Evolutionary conservation across 176 grass and related monocot genomes (phyloP).

Genomic region (Thalia dealbata): DNA sequence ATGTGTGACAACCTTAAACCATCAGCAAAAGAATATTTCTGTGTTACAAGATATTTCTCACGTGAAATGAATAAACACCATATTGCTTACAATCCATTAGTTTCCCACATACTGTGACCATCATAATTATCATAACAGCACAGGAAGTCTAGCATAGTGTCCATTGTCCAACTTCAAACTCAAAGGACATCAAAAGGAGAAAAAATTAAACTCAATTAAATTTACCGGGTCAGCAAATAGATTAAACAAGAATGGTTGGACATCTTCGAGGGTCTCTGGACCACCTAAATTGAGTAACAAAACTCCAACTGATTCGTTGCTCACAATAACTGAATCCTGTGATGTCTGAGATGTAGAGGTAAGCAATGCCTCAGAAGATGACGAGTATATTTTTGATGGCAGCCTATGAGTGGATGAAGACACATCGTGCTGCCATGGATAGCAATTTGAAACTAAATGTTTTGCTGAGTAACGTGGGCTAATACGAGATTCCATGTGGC

Average conservation of each 20-base stretch:
- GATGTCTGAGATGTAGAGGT: conserved; percentile 38
- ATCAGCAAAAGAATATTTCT: not conserved
- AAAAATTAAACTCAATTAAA: not conserved
- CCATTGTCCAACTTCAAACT: not conserved
- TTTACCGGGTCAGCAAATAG: conserved; percentile 95
- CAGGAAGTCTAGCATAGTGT: not conserved
- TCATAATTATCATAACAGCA: not conserved
- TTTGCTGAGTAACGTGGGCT: conserved; percentile 29
- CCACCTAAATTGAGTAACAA: conserved; percentile 95
- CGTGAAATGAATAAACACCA: not conserved
- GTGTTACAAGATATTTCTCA: not conserved
- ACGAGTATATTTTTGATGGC: conserved; percentile 39
- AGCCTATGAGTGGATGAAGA: conserved; percentile 24
- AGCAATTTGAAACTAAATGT: conserved; percentile 30
- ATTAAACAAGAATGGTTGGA: conserved; percentile 97
- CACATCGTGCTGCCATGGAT: conserved; percentile 29
- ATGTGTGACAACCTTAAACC: not conserved
- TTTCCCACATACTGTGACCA: not conserved
- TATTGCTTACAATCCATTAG: not conserved
- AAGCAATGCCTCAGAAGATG: conserved; percentile 67
- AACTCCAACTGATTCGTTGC: conserved; percentile 75
- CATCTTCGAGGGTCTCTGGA: conserved; percentile 91
- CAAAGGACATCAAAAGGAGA: not conserved
- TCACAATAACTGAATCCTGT: conserved; percentile 42
- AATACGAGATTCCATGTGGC: conserved; percentile 26